Evolutionary conservation across 768 basidiomycete species (phyloP).

Genomic region (Infundibulicybe gibba): DNA sequence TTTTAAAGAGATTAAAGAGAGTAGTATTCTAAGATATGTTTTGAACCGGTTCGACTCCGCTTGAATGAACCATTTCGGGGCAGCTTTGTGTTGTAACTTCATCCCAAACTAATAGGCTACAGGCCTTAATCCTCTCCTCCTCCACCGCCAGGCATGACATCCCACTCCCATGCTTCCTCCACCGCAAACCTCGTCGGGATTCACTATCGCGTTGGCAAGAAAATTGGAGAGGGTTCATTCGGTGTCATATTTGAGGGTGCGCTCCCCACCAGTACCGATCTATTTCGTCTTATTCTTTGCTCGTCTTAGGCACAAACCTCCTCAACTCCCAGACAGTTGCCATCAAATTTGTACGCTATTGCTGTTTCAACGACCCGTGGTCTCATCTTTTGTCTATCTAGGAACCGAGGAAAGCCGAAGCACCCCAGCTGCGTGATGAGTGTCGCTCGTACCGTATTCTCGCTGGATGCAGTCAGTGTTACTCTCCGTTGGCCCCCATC

Average conservation of each 20-base stretch:
- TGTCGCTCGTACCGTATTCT: constrained; percentile 95
- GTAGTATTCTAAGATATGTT: constrained; percentile 1
- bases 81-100: constrained; percentile 14
- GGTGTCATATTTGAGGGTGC: constrained; percentile 94
- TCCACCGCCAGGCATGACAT: constrained; percentile 41
- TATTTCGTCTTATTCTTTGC: constrained; percentile 3
- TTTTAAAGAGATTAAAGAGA: not conserved
- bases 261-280: constrained; percentile 3
- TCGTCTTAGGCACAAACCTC: constrained; percentile 80
- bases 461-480: constrained; percentile 79
- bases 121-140: constrained; percentile 22
- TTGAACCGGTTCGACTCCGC: constrained; percentile 5
- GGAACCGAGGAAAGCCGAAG: constrained; percentile 93
- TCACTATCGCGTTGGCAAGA: constrained; percentile 98
- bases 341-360: constrained; percentile 94
- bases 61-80: constrained; percentile 16
- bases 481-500: constrained; percentile 10
- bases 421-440: constrained; percentile 96
- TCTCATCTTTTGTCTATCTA: constrained; percentile 22
- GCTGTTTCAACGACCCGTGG: constrained; percentile 8
- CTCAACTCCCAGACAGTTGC: constrained; percentile 98
- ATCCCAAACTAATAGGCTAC: constrained; percentile 24
- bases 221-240: constrained; percentile 99
- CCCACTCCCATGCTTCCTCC: constrained; percentile 55
- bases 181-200: constrained; percentile 84